phyloP scores from a whole-genome alignment of 2,329 filamentous ascomycete genomes.

The Clarireedia hainanense region DNA sequence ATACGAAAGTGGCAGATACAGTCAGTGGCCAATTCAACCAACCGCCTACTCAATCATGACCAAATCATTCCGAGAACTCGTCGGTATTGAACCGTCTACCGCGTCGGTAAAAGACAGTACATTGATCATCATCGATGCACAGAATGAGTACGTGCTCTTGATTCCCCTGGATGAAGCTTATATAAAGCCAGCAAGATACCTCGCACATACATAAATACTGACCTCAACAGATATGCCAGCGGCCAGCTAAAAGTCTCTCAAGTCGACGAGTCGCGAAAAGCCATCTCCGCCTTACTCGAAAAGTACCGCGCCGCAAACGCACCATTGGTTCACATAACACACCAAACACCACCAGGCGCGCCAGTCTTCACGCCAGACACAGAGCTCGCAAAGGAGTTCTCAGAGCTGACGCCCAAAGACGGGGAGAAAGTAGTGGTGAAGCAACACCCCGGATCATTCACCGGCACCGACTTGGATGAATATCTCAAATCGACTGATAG shows the following conservation, averaged over 20 bases:
- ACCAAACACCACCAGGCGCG: conserved; percentile 45
- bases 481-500: conserved; percentile 28
- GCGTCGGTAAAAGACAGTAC: conserved; percentile 42
- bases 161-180: not conserved
- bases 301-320: too few species aligned
- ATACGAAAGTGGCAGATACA: too few species aligned
- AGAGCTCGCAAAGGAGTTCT: conserved; percentile 50
- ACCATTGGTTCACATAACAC: conserved; percentile 41
- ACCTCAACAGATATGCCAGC: conserved; percentile 33
- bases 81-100: conserved; percentile 47
- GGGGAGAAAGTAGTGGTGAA: conserved; percentile 20
- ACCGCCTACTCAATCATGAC: conserved; percentile 12
- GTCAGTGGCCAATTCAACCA: too few species aligned
- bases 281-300: too few species aligned
- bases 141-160: conserved; percentile 51
- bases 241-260: too few species aligned
- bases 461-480: too few species aligned
- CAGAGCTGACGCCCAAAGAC: conserved; percentile 43
- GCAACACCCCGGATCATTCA: too few species aligned
- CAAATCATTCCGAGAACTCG: conserved; percentile 23
- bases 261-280: too few species aligned
- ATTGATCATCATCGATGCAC: conserved; percentile 62
- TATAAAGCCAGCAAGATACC: too few species aligned
- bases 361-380: conserved; percentile 55
- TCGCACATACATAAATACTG: conserved; percentile 32